A percentile compares a stretch with the other conserved stretches of the same genome.
These are phyloP conservation scores for Clitoria ternatea DNA, from an alignment of 306 rosid species.

Conservation along the genomic window DNA sequence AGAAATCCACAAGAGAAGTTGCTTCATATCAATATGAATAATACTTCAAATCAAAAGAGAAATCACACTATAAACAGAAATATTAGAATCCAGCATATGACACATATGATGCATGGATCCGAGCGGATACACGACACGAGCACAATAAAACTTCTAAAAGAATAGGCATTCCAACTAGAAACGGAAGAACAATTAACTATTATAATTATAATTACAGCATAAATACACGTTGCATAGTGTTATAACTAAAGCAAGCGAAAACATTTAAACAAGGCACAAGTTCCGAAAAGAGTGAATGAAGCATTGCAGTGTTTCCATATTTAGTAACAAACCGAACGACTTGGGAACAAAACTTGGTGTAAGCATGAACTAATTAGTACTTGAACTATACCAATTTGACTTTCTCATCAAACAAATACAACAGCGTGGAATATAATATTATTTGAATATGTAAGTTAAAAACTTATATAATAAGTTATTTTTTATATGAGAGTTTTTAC, in stretches of 20 bases:
- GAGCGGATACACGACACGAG: no score
- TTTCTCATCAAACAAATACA: neutral
- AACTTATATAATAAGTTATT: no score
- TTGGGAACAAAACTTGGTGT: no score
- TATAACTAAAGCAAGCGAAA: neutral
- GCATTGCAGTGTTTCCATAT: no score
- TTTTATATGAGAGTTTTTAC: no score
- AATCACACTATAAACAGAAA: neutral
- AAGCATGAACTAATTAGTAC: neutral
- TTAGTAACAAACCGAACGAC: no score
- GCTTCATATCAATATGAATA: neutral
- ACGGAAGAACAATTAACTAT: no score
- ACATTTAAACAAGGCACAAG: neutral
- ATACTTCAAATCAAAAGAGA: neutral
- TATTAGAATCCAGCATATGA: constrained; percentile 1
- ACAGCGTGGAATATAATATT: neutral
- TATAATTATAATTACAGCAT: no score
- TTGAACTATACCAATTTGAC: neutral
- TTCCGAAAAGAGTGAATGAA: no score
- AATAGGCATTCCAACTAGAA: no score
- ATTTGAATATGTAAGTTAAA: no score
- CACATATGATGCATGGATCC: neutral
- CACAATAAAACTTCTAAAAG: no score
- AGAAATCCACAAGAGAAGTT: neutral
- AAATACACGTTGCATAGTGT: neutral